Evolutionary conservation across 2,329 filamentous ascomycete species (phyloP), one percentile per base, ranked within the genome.

Genomic region (Penicillium sp.): DNA sequence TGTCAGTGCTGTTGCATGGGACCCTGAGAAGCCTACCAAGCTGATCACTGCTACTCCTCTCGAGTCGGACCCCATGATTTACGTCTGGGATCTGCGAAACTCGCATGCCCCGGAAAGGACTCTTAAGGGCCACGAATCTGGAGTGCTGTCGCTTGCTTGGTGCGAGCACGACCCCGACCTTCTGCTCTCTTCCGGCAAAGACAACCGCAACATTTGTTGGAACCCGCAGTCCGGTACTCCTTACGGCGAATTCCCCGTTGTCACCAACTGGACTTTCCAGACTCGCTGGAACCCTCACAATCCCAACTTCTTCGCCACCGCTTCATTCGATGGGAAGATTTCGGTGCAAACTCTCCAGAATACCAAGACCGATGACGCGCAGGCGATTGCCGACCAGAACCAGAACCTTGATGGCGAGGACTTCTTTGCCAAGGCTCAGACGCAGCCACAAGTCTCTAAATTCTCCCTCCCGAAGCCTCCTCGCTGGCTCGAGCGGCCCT

Each of bases 261-360:
- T 95, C 49, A 96, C 93, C n/a, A 99, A 97, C 74, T 99, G 94
- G 93, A 96, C 92, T 6, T 99, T 99, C 78, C 86, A 93, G 69
- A 96, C 94, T 5, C 84, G 87, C 57, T 97, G 95, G 82, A 92
- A 96, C 71, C 94, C 94, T 28, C 86, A 89, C 62, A 96, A 99
- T 72, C 93, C 94, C 10, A 89, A 86, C 68, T 80, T 99, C 52
- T 90, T 93, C 45, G 95, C 95, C 16, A 97, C 94, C 16, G 94
- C 95, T 9, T 95, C 93, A 2, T 97, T 97, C 62, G 94, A 99
- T 68, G 94, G 95, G 64, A 96, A 95, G 75, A 96, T 99, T 58
- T 87, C 89, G 2, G 79, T 99, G 42, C 93, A 96, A 70, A 96
- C 93, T 1, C 81, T 96, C 38, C 94, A 99, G 68, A 96, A 94